A percentile compares a stretch with the other conserved stretches of the same genome.
These are phyloP conservation scores for Pachyrhizus erosus DNA, from an alignment of 306 rosid genomes.

Conservation along the genomic window DNA sequence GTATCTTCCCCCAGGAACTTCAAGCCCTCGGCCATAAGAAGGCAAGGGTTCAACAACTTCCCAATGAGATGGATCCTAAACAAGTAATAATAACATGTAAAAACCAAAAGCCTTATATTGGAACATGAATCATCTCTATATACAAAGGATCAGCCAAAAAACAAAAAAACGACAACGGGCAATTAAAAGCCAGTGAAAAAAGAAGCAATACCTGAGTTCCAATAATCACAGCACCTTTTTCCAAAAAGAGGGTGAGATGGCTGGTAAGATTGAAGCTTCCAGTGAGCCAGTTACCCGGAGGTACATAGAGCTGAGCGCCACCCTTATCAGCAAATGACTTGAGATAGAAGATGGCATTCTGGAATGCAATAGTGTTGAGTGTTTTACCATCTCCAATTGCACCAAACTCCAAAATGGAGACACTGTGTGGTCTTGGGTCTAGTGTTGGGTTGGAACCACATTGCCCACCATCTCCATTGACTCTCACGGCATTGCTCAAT, in stretches of 20 bases:
- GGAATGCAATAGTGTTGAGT: slow-evolving; percentile 88
- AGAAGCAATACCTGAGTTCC: slow-evolving; percentile 85
- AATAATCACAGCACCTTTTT: slow-evolving; percentile 85
- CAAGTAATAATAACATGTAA: slow-evolving; percentile 35
- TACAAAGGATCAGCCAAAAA: neutral
- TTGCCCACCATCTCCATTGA: slow-evolving; percentile 59
- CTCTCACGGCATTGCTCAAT: slow-evolving; percentile 73
- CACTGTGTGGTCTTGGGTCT: slow-evolving; percentile 96
- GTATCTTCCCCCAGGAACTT: slow-evolving; percentile 84
- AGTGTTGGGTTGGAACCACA: slow-evolving; percentile 64
- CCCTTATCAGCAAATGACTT: slow-evolving; percentile 98
- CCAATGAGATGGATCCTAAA: slow-evolving; percentile 85
- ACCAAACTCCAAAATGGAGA: slow-evolving; percentile 90
- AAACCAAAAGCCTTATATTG: slow-evolving; percentile 20
- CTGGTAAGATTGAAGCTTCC: slow-evolving; percentile 96
- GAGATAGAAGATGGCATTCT: slow-evolving; percentile 94
- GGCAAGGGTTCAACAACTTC: slow-evolving; percentile 84
- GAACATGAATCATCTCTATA: neutral
- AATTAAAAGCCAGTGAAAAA: slow-evolving; percentile 11
- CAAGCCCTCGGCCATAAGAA: slow-evolving; percentile 91
- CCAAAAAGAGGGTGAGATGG: slow-evolving; percentile 94
- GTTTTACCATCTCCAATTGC: slow-evolving; percentile 98
- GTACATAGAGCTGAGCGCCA: slow-evolving; percentile 97
- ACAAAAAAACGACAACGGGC: neutral
- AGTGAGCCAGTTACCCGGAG: slow-evolving; percentile 93